Evolutionary conservation across 2,329 filamentous ascomycete species (phyloP).

Genomic region (Acephala macrosclerotiorum): DNA sequence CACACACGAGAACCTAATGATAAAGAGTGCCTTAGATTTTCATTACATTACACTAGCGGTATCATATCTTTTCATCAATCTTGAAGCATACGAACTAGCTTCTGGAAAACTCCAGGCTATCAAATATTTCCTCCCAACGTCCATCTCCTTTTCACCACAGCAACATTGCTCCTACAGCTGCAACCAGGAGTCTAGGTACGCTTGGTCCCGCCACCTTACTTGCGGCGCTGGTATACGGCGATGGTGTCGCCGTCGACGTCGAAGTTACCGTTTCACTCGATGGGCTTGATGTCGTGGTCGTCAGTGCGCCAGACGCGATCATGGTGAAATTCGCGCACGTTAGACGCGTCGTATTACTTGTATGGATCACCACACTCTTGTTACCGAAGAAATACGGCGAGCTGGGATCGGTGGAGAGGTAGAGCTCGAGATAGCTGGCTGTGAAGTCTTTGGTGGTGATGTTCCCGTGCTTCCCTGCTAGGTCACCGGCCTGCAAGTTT

Average conservation of each 20-base stretch:
- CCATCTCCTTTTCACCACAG: not conserved
- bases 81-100: not conserved
- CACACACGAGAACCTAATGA: not conserved
- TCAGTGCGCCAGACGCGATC: not conserved
- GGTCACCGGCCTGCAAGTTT: slow-evolving; percentile 12
- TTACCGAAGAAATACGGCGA: slow-evolving; percentile 15
- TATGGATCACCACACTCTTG: slow-evolving; percentile 11
- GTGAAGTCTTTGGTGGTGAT: slow-evolving; percentile 1
- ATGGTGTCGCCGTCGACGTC: not conserved
- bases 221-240: not conserved
- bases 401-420: slow-evolving; percentile 1
- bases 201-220: not conserved
- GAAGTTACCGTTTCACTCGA: not conserved
- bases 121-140: not conserved
- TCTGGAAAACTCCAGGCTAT: not conserved
- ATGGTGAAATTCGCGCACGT: slow-evolving; percentile 13
- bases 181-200: not conserved
- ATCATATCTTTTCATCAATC: not conserved
- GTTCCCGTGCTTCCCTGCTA: slow-evolving; percentile 12
- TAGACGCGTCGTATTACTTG: slow-evolving; percentile 7
- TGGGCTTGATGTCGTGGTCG: not conserved
- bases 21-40: not conserved
- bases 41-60: not conserved
- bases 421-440: slow-evolving; percentile 5
- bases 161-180: not conserved